Evolutionary conservation across 1,284 basidiomycete species (phyloP).

Genomic region (Puccinia polysora): DNA sequence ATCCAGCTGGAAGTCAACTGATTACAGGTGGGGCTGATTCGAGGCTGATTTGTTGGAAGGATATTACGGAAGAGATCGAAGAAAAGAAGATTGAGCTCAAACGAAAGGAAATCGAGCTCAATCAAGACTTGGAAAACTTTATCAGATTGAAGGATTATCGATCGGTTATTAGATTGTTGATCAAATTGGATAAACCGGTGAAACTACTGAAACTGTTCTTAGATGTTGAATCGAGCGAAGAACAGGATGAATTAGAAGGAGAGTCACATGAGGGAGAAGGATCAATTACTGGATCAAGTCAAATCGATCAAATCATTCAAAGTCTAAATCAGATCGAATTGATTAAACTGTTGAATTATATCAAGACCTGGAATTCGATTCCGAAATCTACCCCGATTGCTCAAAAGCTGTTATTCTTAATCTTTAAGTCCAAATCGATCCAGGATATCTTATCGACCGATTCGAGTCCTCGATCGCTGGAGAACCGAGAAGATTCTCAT

Average conservation of each 20-base stretch:
- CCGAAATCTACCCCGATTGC: not conserved
- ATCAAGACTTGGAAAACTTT: constrained; percentile 92
- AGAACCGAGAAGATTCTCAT: too few relatives aligned
- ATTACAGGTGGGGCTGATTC: constrained; percentile 93
- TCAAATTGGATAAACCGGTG: constrained; percentile 88
- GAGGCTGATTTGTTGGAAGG: constrained; percentile 86
- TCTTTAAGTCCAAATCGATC: constrained; percentile 21
- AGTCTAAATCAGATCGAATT: constrained; percentile 2
- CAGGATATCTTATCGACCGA: not conserved
- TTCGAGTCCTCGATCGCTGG: too few relatives aligned
- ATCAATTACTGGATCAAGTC: not conserved
- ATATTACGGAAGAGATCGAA: constrained; percentile 76
- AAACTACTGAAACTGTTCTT: constrained; percentile 77
- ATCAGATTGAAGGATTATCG: constrained; percentile 81
- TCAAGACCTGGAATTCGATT: constrained; percentile 31
- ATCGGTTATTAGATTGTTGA: constrained; percentile 80
- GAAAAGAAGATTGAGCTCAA: constrained; percentile 67
- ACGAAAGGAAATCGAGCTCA: constrained; percentile 71
- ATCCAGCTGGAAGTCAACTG: constrained; percentile 67
- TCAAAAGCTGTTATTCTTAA: constrained; percentile 15
- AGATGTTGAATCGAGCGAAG: constrained; percentile 53
- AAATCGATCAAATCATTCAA: constrained; percentile 10
- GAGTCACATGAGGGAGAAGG: not conserved
- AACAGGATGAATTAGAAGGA: not conserved
- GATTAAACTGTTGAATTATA: constrained; percentile 9